Evolutionary conservation across 164 flowering plant genomes (phyloP).

Genomic region (Umbellularia californica): DNA sequence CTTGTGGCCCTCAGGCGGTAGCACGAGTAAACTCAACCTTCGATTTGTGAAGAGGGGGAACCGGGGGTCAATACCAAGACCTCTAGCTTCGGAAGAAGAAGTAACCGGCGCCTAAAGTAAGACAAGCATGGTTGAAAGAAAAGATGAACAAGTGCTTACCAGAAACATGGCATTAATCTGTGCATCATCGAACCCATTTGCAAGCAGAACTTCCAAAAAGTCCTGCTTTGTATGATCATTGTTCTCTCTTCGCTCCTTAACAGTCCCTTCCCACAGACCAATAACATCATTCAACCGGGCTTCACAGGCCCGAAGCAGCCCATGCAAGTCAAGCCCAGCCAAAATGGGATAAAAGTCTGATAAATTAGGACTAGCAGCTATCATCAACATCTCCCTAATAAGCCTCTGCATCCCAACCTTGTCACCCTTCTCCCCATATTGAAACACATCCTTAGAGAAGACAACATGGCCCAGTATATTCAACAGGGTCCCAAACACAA

Average conservation of each 20-base stretch:
- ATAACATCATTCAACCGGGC: slow-evolving; percentile 4
- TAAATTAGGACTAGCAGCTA: slow-evolving; percentile 22
- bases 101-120: too few relatives aligned
- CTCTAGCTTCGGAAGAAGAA: too few relatives aligned
- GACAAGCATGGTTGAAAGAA: background rate
- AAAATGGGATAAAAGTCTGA: slow-evolving; percentile 32
- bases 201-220: slow-evolving; percentile 27
- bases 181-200: slow-evolving; percentile 16
- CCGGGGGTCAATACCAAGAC: too few relatives aligned
- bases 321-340: slow-evolving; percentile 24
- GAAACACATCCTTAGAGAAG: slow-evolving; percentile 23
- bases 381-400: slow-evolving; percentile 11
- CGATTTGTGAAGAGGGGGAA: too few relatives aligned
- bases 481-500: slow-evolving; percentile 15
- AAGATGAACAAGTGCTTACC: slow-evolving; percentile 15
- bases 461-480: slow-evolving; percentile 22
- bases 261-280: slow-evolving; percentile 22
- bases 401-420: slow-evolving; percentile 16
- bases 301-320: slow-evolving; percentile 14
- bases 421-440: slow-evolving; percentile 11
- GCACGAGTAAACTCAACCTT: too few relatives aligned
- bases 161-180: slow-evolving; percentile 28
- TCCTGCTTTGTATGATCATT: slow-evolving; percentile 11
- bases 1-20: too few relatives aligned
- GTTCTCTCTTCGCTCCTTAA: slow-evolving; percentile 28